Conservation (phyloP, 129 eudicot genomes). For the Glebionis coronaria region DNA sequence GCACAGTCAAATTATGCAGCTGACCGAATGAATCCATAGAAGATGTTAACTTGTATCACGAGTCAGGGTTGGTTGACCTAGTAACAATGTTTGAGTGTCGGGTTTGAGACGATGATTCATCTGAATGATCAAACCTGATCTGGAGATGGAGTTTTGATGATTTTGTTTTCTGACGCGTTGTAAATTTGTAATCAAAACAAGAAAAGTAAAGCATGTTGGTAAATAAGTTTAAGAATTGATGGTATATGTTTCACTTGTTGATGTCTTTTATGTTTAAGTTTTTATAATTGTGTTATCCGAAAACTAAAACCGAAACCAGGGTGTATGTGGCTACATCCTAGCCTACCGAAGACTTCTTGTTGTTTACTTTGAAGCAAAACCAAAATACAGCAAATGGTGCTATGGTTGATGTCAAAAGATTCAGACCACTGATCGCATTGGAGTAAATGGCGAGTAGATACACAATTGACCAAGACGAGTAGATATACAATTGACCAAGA, state of each 20-base stretch:
- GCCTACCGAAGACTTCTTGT: background rate
- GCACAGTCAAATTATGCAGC: constrained; percentile 70
- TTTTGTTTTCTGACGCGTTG: constrained; percentile 2
- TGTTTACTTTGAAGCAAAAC: background rate
- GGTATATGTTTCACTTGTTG: background rate
- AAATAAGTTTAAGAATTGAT: no score
- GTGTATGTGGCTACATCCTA: no score
- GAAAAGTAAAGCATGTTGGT: background rate
- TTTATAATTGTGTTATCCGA: no score
- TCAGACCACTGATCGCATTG: background rate
- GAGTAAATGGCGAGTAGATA: background rate
- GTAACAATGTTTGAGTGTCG: constrained; percentile 1
- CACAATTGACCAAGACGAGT: background rate
- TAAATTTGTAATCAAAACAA: constrained; percentile 13
- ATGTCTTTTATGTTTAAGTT: background rate
- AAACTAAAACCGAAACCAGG: no score
- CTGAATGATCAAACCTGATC: constrained; percentile 12
- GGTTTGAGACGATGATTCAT: constrained; percentile 10
- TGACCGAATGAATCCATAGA: constrained; percentile 19
- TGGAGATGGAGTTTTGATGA: constrained; percentile 16
- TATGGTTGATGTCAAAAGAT: no score
- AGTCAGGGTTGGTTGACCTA: background rate
- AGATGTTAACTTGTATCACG: background rate
- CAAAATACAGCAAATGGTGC: background rate
- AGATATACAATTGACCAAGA: background rate